These are phyloP conservation scores for Eimeria nieschulzi DNA, from an alignment of 169 alveolate species.

Conservation along the genomic window DNA sequence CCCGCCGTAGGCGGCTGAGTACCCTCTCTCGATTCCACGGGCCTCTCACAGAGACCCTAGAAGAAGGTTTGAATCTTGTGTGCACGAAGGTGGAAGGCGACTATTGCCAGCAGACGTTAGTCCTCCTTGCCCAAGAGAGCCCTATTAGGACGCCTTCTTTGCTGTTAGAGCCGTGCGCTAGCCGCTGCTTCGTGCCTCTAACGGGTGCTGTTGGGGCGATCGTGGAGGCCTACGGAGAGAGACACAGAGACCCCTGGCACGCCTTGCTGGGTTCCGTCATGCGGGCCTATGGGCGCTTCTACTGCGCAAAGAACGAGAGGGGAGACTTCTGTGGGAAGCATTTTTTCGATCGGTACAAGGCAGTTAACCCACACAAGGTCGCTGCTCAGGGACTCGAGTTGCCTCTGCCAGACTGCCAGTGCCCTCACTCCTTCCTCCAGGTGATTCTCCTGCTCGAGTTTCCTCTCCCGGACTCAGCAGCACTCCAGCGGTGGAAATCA, in stretches of 20 bases:
- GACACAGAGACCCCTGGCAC: constrained; percentile 78
- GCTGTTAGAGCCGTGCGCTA: constrained; percentile 79
- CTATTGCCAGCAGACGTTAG: constrained; percentile 82
- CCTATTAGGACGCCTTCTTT: constrained; percentile 79
- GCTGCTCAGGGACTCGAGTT: constrained; percentile 69
- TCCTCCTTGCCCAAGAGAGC: constrained; percentile 77
- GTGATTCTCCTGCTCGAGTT: not conserved
- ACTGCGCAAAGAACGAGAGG: constrained; percentile 75
- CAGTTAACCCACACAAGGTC: constrained; percentile 55
- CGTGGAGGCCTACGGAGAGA: constrained; percentile 78
- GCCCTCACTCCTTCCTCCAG: constrained; percentile 75
- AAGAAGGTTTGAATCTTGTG: constrained; percentile 76
- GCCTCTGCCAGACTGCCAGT: constrained; percentile 60
- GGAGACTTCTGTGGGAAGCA: constrained; percentile 80
- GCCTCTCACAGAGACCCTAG: constrained; percentile 78
- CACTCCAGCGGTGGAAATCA: too few relatives aligned
- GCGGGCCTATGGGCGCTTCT: constrained; percentile 81
- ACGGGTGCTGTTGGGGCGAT: constrained; percentile 80
- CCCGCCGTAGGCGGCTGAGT: constrained; percentile 67
- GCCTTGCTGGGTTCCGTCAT: constrained; percentile 78
- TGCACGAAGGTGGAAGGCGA: constrained; percentile 78
- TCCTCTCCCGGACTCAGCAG: not conserved
- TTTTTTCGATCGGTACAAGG: constrained; percentile 74
- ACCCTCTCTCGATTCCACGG: constrained; percentile 73
- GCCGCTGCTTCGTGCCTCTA: constrained; percentile 80